Base-by-base conservation (phyloP, 148 eudicot species). In the Bassia scoparia region DNA sequence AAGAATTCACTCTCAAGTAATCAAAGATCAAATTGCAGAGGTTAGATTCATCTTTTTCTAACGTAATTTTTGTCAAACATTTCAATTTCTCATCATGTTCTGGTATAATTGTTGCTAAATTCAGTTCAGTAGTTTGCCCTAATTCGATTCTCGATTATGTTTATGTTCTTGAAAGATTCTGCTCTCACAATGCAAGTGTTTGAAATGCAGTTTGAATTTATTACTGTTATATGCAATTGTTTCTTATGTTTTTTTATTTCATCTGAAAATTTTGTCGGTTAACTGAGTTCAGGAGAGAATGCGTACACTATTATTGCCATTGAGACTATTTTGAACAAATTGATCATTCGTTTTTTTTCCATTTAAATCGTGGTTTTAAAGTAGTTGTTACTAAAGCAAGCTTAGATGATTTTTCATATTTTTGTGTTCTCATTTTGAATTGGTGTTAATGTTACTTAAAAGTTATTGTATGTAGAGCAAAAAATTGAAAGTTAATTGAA, bases 121-220 rank as follows among this genome's bases (percentile, higher is more conserved):
- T 35, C 3, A 23, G 23, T 48, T 73, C 43, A 49, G 1, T 14
- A 7, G n/a, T 73, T 73, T 73, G 37, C 77, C 70, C 62, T 74
- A 74, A 74, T 37, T 65, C 34, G 23, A 30, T 52, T 24, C 23
- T 56, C 31, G 15, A 38, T 16, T 41, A n/a, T 41, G 14, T 27
- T 38, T 13, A 12, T 8, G 35, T 35, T 56, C 26, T 16, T 18
- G 15, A 15, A 49, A 15, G 26, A 35, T 33, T 17, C n/a, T 30
- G 24, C 29, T 3, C 3, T 49, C 6, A 29, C 21, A 68, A 68
- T 26, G 37, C 26, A 49, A 27, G 23, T 13, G 18, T 23, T 4
- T 34, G 31, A 4, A 61, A 61, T 58, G 3, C 27, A 58, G 3
- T 58, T 58, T 26, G 14, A 26, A 23, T 26, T 24, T 58, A 12